Evolutionary conservation across 2,329 filamentous ascomycete genomes (phyloP).

Genomic region (Penicillium sp.): DNA sequence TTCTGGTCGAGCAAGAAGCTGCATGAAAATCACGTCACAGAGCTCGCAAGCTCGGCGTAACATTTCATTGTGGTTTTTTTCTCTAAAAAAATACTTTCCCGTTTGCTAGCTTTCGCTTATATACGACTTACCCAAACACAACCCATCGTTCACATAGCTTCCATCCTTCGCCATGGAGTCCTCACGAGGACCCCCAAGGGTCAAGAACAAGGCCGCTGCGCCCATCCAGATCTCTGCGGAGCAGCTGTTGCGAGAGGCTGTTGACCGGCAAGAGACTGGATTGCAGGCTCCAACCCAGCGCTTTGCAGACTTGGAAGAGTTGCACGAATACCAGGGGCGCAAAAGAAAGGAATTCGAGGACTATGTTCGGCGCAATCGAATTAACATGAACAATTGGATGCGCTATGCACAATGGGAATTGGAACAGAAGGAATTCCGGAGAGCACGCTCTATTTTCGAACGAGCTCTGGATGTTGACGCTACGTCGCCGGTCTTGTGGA

Average conservation of each 20-base stretch:
- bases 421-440: conserved; percentile 93
- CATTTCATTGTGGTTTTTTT: background rate
- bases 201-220: conserved; percentile 98
- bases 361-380: conserved; percentile 89
- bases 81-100: background rate
- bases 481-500: conserved; percentile 82
- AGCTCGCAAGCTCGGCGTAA: conserved; percentile 3
- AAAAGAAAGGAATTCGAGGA: conserved; percentile 97
- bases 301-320: conserved; percentile 93
- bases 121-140: background rate
- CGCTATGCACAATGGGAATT: conserved; percentile 96
- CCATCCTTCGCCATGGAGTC: conserved; percentile 67
- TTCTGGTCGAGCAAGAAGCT: conserved; percentile 13
- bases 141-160: background rate
- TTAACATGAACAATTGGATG: conserved; percentile 99
- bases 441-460: conserved; percentile 90
- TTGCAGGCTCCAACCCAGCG: conserved; percentile 89
- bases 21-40: background rate
- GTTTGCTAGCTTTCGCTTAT: background rate
- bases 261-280: conserved; percentile 86
- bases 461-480: conserved; percentile 87
- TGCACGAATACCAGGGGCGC: conserved; percentile 93
- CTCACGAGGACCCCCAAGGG: conserved; percentile 83
- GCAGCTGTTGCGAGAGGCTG: conserved; percentile 93
- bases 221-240: conserved; percentile 91